Evolutionary conservation across 345 rosid species (phyloP), one percentile per base, ranked within the genome.

Genomic region (Gossypium sturtianum): DNA sequence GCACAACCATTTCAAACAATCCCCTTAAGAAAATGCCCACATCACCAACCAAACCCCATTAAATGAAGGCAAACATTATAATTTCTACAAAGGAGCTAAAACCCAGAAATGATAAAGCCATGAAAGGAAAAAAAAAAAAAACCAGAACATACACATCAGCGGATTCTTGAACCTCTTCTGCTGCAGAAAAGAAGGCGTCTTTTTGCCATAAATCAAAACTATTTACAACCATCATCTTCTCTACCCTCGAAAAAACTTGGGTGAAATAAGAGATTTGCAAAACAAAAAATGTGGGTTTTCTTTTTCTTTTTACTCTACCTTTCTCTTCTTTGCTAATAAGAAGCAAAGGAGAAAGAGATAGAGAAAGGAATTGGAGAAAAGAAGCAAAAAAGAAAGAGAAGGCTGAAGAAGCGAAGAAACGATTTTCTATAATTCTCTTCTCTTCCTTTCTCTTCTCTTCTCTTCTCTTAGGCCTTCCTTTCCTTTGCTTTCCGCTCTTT

Each of bases 161-260:
- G 64, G 98, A 93, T 79, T 89, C 90, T 79, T 93, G 98, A 72
- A 93, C 93, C 85, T 91, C 97, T 79, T 93, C 98, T 20, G 98
- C 98, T 0, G 95, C 98, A 52, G 94, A 84, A 82, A 91, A 93
- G 83, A 93, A 91, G 56, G 87, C 83, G 76, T 93, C 98, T 64
- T 89, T 91, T 81, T 87, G 90, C 98, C 95, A 93, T 70, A 91
- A 74, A 80, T 91, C 95, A 80, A 93, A 93, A 80, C 87, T 88
- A 66, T 85, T 93, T 6, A 88, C 94, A 25, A 89, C 90, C 95
- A 93, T 80, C 98, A 93, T 93, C 89, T 84, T 88, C 74, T 8
- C 51, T 62, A 23, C 29, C 23, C 43, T 60, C 43, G 12, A 17
- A 56, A 49, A 4, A 52, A 51, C 48, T 48, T 56, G n/a, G 54